Percentiles rank a stretch among this genome's conserved stretches.
Conservation (phyloP, 2,329 filamentous ascomycete genomes). For the Truncatella angustata region DNA sequence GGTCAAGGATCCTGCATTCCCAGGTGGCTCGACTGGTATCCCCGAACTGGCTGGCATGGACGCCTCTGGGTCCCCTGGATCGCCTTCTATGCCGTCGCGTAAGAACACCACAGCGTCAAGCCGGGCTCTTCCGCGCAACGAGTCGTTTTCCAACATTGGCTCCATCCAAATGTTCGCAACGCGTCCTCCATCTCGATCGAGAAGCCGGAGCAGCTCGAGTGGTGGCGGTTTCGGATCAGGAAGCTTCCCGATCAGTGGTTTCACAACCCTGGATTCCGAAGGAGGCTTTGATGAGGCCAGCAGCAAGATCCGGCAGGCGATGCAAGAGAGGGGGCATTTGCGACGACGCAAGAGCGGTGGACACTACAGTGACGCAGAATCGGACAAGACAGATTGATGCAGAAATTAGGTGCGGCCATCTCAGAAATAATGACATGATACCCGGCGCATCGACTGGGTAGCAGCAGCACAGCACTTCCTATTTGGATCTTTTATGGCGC, state of each 20-base stretch:
- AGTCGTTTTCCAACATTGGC: conserved; percentile 89
- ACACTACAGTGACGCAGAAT: conserved; percentile 4
- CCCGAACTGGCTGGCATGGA: conserved; percentile 30
- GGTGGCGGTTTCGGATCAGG: conserved; percentile 60
- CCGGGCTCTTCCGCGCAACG: conserved; percentile 71
- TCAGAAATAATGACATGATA: background rate
- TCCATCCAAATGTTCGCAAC: conserved; percentile 88
- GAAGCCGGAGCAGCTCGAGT: conserved; percentile 69
- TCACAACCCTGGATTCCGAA: conserved; percentile 65
- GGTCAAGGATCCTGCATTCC: conserved; percentile 52
- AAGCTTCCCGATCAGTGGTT: conserved; percentile 65
- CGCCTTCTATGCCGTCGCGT: conserved; percentile 34
- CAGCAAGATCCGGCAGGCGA: conserved; percentile 79
- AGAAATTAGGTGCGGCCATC: too few relatives aligned
- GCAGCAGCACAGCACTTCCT: background rate
- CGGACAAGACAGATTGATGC: background rate
- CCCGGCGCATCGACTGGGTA: background rate
- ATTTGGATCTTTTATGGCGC: background rate
- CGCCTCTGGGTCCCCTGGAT: conserved; percentile 17
- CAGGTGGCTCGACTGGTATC: conserved; percentile 21
- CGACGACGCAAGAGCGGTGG: conserved; percentile 51
- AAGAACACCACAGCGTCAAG: conserved; percentile 54
- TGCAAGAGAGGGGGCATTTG: conserved; percentile 71
- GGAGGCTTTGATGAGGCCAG: conserved; percentile 80
- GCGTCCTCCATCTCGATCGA: conserved; percentile 76